Evolutionary conservation across 2,329 filamentous ascomycete species (phyloP), one percentile per base, ranked within the genome.

Genomic region (Claviceps arundinis): DNA sequence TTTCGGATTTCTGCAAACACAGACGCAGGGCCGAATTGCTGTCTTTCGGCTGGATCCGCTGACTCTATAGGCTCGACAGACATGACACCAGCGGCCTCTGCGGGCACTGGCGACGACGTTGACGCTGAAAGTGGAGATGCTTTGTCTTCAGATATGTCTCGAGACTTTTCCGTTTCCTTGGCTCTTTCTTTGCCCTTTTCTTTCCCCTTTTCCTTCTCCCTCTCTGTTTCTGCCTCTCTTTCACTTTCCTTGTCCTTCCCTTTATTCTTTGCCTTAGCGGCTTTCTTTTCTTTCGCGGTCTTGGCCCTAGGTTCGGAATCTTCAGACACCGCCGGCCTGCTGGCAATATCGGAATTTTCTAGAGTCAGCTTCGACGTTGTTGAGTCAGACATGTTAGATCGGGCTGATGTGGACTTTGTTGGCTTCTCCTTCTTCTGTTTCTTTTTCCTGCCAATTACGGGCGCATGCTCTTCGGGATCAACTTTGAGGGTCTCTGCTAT

Each of bases 401-500:
- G 54, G 13, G 50, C 5, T 4, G 51, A 43, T 17, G 58, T 11
- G 13, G 59, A 50, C 44, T 66, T 65, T 7, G 51, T 37, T 14
- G 66, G 65, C 60, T 80, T 83, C 59, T 85, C 81, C 68, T 89
- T 91, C 73, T 87, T 89, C 64, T 87, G 80, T 70, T 91, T 93
- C 73, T 89, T 91, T 73, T 89, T 89, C 50, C 87, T 80, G 37
- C 85, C 85, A 48, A 89, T 65, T 42, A 94, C 85, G 0, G 88
- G 87, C 7, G 81, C 87, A 57, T 80, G 77, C 57, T 80, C 76
- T 50, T 78, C 73, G 13, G 73, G 65, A 54, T 83, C 81, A 14
- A 69, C 60, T 48, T 74, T 73, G 56, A 77, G 60, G 1, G 69
- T 59, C 55, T 80, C 77, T 3, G 67, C 69, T 54, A 82, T 74